Percentiles rank a stretch among this genome's conserved stretches.
phyloP scores from a whole-genome alignment of 257 asterid species.

The Prunella vulgaris region DNA sequence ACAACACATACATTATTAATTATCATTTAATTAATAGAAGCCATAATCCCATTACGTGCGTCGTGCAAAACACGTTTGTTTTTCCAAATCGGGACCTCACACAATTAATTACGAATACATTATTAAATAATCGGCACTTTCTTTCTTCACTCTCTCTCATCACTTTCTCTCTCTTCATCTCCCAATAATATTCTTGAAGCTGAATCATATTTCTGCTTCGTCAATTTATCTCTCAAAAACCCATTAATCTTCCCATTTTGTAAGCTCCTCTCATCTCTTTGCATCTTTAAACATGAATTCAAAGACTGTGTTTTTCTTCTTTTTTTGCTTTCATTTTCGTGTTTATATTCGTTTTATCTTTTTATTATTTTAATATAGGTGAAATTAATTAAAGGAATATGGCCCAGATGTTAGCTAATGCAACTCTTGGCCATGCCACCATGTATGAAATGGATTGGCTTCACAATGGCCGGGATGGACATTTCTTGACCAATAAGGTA shows the following conservation, averaged over 20 bases:
- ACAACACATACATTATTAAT: neutral
- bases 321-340: neutral
- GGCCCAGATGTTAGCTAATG: neutral
- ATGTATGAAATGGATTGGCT: neutral
- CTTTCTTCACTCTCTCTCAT: neutral
- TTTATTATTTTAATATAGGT: neutral
- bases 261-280: neutral
- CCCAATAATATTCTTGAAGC: neutral
- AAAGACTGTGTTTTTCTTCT: neutral
- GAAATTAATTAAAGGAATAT: neutral
- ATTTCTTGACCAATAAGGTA: neutral
- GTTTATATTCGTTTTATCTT: no score
- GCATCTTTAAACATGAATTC: neutral
- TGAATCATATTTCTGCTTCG: neutral
- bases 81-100: neutral
- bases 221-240: neutral
- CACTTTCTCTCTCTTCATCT: neutral
- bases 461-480: neutral
- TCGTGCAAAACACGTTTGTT: neutral
- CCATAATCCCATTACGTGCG: neutral
- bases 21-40: no score
- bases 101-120: no score
- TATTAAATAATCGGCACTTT: no score
- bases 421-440: neutral
- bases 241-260: no score